A percentile compares a stretch with the other conserved stretches of the same genome.
phyloP scores from a whole-genome alignment of 1,139 yeast species.

The Schizosaccharomyces versatilis region DNA sequence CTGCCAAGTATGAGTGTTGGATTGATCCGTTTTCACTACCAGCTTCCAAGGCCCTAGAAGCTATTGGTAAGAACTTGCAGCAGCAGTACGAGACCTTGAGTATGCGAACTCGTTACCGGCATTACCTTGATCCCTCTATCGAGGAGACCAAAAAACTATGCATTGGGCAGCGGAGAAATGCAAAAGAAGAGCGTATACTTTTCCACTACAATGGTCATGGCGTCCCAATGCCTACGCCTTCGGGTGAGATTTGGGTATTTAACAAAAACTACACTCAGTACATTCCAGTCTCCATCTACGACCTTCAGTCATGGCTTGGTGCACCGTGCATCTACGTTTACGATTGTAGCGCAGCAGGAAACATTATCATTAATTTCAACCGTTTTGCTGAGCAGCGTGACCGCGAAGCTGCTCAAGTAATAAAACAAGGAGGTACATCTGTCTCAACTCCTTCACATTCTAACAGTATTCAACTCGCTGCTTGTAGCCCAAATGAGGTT shows the following conservation, averaged over 20 bases:
- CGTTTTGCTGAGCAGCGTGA: conserved; percentile 77
- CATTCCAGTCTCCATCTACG: conserved; percentile 82
- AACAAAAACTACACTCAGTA: conserved; percentile 92
- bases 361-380: conserved; percentile 72
- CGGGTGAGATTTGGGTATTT: conserved; percentile 98
- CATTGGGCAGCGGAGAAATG: conserved; percentile 65
- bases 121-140: conserved; percentile 79
- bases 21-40: conserved; percentile 67
- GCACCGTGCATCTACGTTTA: conserved; percentile 91
- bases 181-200: conserved; percentile 63
- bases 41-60: conserved; percentile 79
- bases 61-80: conserved; percentile 72
- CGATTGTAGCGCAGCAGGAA: conserved; percentile 90
- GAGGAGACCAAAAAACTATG: conserved; percentile 89
- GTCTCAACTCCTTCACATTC: conserved; percentile 37
- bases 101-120: conserved; percentile 71
- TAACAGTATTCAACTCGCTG: conserved; percentile 83
- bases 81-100: conserved; percentile 76
- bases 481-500: conserved; percentile 68
- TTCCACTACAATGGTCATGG: conserved; percentile 98
- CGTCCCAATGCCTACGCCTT: conserved; percentile 88
- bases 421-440: conserved; percentile 16
- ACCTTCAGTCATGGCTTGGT: conserved; percentile 89
- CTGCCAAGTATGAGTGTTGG: conserved; percentile 86
- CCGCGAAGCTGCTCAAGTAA: conserved; percentile 51